Conservation (phyloP, 495 filamentous ascomycete genomes). For the Xylaria longipes region DNA sequence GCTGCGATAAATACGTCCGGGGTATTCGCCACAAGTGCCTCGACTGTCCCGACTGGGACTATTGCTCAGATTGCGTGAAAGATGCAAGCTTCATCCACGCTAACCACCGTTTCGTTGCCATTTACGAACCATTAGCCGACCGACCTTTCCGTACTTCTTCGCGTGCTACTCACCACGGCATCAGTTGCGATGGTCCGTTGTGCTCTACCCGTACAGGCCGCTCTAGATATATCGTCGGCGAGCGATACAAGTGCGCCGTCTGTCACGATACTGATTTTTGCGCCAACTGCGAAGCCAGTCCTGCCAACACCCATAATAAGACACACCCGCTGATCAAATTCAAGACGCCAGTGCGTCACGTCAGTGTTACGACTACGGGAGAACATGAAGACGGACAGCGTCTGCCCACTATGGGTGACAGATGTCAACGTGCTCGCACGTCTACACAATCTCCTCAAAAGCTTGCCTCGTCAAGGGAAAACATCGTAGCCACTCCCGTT, state of each 20-base stretch:
- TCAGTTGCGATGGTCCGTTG: slow-evolving; percentile 94
- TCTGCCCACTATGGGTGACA: slow-evolving; percentile 73
- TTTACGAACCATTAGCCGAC: slow-evolving; percentile 79
- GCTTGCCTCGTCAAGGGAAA: slow-evolving; percentile 48
- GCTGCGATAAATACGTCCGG: slow-evolving; percentile 86
- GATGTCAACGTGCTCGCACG: slow-evolving; percentile 32
- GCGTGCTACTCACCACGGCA: slow-evolving; percentile 72
- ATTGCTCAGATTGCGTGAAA: slow-evolving; percentile 78
- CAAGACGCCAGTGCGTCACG: slow-evolving; percentile 89
- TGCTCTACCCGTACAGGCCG: slow-evolving; percentile 66
- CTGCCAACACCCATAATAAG: slow-evolving; percentile 83
- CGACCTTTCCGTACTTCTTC: slow-evolving; percentile 38
- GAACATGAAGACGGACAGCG: slow-evolving; percentile 70
- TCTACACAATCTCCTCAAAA: slow-evolving; percentile 59
- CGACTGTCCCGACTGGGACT: slow-evolving; percentile 97
- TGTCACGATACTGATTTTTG: slow-evolving; percentile 98
- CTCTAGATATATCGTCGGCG: slow-evolving; percentile 75
- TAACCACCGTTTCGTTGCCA: slow-evolving; percentile 86
- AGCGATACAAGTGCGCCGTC: slow-evolving; percentile 96
- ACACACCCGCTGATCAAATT: slow-evolving; percentile 98
- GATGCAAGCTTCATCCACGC: slow-evolving; percentile 73
- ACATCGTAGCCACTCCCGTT: slow-evolving; percentile 66
- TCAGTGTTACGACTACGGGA: slow-evolving; percentile 83
- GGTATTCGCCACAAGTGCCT: slow-evolving; percentile 97
- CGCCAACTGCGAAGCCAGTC: slow-evolving; percentile 88